Base-by-base conservation (phyloP, 2,329 filamentous ascomycete genomes). In the Tricladium varicosporioides region DNA sequence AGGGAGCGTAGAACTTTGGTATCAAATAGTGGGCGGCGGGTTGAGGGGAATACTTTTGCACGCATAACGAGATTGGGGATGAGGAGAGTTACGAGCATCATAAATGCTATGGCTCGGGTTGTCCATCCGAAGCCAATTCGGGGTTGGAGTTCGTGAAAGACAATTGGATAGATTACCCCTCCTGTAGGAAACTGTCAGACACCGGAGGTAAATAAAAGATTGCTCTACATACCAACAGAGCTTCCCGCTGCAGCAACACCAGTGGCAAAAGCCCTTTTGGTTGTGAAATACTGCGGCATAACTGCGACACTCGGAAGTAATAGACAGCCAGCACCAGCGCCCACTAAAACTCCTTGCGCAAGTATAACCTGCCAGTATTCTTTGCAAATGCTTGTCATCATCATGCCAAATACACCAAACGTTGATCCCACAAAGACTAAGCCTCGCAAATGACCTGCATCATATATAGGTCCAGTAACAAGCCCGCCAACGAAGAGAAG, bases 231-330 rank as follows among this genome's bases (percentile, higher is more conserved):
- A 27, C 78, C 79, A 7, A 80, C 59, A 5, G 67, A 69, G 15
- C 63, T 69, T 1, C 76, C 76, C 5, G 67, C 57, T 2, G 72
- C 71, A 5, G 66, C 69, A 27, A 73, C 53, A 0, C 67, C 69
- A 2, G 75, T 65, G 2, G 74, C 75, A 5, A 75, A 55, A 31
- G 63, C 62, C 40, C 71, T 53, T 42, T 55, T 56, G 10, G 56
- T 61, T 11, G 65, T 69, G 54, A 72, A 62, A 22, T 67, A 64
- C 10, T 86, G 86, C 3, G 85, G 81, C 1, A 89, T 73, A 2
- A 87, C 80, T 1, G 86, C 82, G 32, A 90, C 77, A 22, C 44
- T 80, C 76, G 0, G 87, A 83, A 48, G 85, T 81, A 70, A 87
- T 89, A 5, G 89, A 71, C 59, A 78, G 83, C 2, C 78, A 75